Base-by-base conservation (phyloP, 1,139 yeast genomes). In the Lodderomyces jiufengensis region DNA sequence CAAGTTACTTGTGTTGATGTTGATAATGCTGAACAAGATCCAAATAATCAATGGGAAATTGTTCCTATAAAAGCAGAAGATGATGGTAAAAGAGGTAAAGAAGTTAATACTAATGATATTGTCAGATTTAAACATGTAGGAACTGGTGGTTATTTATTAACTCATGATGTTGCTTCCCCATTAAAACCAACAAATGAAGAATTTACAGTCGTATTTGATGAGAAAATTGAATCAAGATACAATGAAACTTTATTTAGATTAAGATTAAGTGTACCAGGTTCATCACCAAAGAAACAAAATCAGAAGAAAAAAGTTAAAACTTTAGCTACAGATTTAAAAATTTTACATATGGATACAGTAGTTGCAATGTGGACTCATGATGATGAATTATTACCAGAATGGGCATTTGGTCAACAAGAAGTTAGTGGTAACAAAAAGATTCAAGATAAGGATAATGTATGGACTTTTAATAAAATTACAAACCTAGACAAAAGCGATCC, bases 131-230 rank as follows among this genome's bases (percentile, higher is more conserved):
- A 77, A 57, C 99, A 92, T 51, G 76, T 87, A 27, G 78, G 72
- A 12, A 90, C 97, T 2, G 76, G 87, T 42, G 83, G 95, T 3
- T 83, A 66, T 49, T 63, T 92, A 45, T 67, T 87, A 48, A 79
- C 98, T 21, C 99, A 92, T 57, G 99, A 92, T 57, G 98, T 92
- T 36, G 98, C 98, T 1, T 90, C 97, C n/a, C 97, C 97, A 22
- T 70, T 79, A 44, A 84, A 65, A 54, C 82, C 95, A 33, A 87
- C 97, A 13, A 86, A 90, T 56, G 96, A 90, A 61, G 97, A 90
- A 61, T 80, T 90, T 52, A 84, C 95, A 3, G 77, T 95, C 24
- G 80, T 81, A 9, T 57, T 74, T 31, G 67, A 65, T 22, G 95
- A 85, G 32, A 78, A 74, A n/a, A 63, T 63, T 6, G 55, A 47